These are phyloP conservation scores for Fusarium siculi DNA, from an alignment of 2,329 filamentous ascomycete genomes.

Conservation along the genomic window DNA sequence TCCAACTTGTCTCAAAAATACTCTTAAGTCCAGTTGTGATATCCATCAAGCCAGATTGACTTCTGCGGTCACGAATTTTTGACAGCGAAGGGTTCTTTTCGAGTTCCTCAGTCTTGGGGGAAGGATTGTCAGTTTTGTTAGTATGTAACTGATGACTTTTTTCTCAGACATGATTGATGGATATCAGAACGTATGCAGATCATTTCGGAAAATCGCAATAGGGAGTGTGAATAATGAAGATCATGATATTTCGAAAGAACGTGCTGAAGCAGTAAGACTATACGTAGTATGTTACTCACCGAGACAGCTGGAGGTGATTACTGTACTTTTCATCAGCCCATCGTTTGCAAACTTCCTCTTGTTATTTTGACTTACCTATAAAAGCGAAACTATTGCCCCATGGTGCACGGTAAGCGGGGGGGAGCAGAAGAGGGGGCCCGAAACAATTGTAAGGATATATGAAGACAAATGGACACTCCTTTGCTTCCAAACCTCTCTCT, in stretches of 20 bases:
- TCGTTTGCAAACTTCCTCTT: neutral
- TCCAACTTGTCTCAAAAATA: neutral
- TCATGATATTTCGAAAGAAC: slow-evolving; percentile 14
- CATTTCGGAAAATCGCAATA: neutral
- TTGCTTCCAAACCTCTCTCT: neutral
- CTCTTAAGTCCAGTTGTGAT: neutral
- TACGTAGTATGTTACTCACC: slow-evolving; percentile 14
- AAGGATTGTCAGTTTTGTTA: neutral
- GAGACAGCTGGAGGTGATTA: neutral
- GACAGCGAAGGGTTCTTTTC: neutral
- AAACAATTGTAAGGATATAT: slow-evolving; percentile 6
- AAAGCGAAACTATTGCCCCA: slow-evolving; percentile 9
- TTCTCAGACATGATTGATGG: slow-evolving; percentile 13
- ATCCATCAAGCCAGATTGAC: neutral
- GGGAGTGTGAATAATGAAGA: slow-evolving; percentile 33
- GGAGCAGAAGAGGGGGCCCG: slow-evolving; percentile 9
- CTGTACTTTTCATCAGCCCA: neutral
- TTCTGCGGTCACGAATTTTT: neutral
- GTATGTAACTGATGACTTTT: neutral
- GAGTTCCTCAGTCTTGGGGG: neutral
- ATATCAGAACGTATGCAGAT: slow-evolving; percentile 13
- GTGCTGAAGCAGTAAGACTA: slow-evolving; percentile 27
- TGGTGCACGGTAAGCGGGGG: slow-evolving; percentile 21
- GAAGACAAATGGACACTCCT: neutral
- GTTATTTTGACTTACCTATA: neutral